These are phyloP conservation scores for Proliferodiscus dingleyae DNA, from an alignment of 2,329 filamentous ascomycete genomes.

Conservation along the genomic window DNA sequence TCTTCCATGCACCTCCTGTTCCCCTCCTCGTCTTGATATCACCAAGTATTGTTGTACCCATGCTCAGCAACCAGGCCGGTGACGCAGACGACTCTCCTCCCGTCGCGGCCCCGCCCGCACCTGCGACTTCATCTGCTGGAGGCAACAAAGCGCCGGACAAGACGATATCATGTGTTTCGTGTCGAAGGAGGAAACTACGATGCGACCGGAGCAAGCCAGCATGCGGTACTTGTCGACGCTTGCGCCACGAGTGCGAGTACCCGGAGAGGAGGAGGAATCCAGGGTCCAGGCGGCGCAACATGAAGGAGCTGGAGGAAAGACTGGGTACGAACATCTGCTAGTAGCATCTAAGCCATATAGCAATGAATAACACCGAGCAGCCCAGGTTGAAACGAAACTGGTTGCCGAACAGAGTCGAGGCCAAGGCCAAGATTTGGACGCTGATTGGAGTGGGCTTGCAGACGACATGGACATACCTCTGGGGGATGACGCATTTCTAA, in stretches of 20 bases:
- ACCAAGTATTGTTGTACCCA: no score
- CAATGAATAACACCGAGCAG: constrained; percentile 52
- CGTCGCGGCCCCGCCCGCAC: no score
- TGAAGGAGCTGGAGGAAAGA: constrained; percentile 83
- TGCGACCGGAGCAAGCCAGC: constrained; percentile 78
- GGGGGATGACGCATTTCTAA: constrained; percentile 13
- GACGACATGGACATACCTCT: constrained; percentile 25
- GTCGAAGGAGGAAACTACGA: constrained; percentile 77
- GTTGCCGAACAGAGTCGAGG: constrained; percentile 34
- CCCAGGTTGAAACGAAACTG: constrained; percentile 75
- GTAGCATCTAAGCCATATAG: constrained; percentile 10
- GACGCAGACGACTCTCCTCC: no score
- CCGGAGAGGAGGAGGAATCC: constrained; percentile 87
- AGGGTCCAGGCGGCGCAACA: constrained; percentile 81
- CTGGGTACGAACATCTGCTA: constrained; percentile 54
- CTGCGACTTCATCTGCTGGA: neutral
- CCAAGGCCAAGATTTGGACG: constrained; percentile 6
- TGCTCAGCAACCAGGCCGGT: no score
- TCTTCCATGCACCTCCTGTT: no score
- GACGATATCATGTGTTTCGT: constrained; percentile 77
- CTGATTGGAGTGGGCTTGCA: constrained; percentile 21
- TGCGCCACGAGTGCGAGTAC: constrained; percentile 76
- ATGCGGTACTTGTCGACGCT: constrained; percentile 72
- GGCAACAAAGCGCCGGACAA: constrained; percentile 32
- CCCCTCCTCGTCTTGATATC: no score